Evolutionary conservation across 2,329 filamentous ascomycete species (phyloP).

Genomic region (Pseudogymnoascus sp.): DNA sequence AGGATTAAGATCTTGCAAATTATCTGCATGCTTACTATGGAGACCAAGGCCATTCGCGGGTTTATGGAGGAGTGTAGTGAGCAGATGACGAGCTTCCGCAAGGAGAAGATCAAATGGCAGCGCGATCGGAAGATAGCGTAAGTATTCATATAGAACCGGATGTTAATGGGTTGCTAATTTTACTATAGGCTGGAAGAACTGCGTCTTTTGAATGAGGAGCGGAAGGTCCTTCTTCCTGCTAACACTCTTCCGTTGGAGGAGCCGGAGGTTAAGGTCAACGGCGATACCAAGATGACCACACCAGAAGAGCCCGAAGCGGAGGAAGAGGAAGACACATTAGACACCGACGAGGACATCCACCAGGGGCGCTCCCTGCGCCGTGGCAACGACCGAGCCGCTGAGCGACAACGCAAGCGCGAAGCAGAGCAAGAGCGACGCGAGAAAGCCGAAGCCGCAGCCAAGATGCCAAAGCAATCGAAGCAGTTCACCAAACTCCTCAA

Average conservation of each 20-base stretch:
- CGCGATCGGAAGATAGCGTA: conserved; percentile 63
- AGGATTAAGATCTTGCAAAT: conserved; percentile 77
- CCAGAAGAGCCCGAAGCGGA: conserved; percentile 56
- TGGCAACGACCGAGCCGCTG: conserved; percentile 60
- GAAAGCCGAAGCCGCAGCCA: conserved; percentile 50
- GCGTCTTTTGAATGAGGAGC: conserved; percentile 62
- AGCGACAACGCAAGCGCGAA: conserved; percentile 71
- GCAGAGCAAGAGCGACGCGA: conserved; percentile 60
- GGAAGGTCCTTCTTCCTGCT: conserved; percentile 66
- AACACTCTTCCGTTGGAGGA: conserved; percentile 62
- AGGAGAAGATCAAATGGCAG: conserved; percentile 92
- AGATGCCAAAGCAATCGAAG: conserved; percentile 70
- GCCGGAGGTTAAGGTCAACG: conserved; percentile 37
- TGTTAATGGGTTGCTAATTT: conserved; percentile 24
- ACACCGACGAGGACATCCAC: conserved; percentile 62
- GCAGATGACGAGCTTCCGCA: conserved; percentile 89
- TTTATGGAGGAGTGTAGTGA: conserved; percentile 91
- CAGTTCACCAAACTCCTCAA: conserved; percentile 82
- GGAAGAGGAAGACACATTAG: conserved; percentile 53
- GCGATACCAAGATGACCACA: conserved; percentile 55
- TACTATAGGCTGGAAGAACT: conserved; percentile 59
- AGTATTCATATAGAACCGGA: conserved; percentile 27
- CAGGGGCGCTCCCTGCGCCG: conserved; percentile 52
- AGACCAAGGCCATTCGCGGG: conserved; percentile 76
- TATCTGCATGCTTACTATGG: conserved; percentile 75